phyloP scores from a whole-genome alignment of 495 filamentous ascomycete genomes.

The Tuber calosporum region DNA sequence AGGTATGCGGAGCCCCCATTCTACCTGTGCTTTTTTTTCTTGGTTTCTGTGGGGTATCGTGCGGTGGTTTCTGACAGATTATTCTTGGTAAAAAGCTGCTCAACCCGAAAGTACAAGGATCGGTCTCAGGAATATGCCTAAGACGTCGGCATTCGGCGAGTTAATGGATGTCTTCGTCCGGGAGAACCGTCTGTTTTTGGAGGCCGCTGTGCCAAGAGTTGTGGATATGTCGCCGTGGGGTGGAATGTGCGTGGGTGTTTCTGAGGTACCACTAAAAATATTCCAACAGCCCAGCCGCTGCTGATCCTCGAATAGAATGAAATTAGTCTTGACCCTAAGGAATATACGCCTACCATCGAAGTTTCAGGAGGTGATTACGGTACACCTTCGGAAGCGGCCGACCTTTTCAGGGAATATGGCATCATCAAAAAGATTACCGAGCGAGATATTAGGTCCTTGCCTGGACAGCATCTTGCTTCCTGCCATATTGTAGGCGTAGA shows the following conservation, averaged over 20 bases:
- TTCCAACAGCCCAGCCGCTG: background rate
- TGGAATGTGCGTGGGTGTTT: background rate
- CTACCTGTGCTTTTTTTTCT: background rate
- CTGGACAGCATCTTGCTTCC: background rate
- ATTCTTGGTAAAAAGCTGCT: background rate
- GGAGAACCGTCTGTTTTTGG: constrained; percentile 1
- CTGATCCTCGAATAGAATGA: background rate
- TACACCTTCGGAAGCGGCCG: background rate
- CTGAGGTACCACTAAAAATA: background rate
- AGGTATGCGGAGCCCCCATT: background rate
- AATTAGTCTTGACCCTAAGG: constrained; percentile 1
- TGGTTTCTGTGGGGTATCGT: background rate
- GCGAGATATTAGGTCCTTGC: constrained; percentile 2
- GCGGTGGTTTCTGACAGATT: constrained; percentile 4
- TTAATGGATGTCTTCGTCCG: background rate
- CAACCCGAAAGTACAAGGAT: background rate
- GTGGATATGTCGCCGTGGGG: background rate
- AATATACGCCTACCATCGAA: background rate
- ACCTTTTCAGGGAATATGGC: background rate
- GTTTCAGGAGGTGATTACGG: background rate
- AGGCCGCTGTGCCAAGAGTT: background rate
- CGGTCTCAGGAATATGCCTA: background rate
- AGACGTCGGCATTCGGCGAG: background rate
- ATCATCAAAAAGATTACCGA: background rate
- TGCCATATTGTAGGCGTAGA: constrained; percentile 4